These are phyloP conservation scores for Chytriomyces hyalinus DNA, from an alignment of 192 early-diverging fungal species.

Conservation along the genomic window DNA sequence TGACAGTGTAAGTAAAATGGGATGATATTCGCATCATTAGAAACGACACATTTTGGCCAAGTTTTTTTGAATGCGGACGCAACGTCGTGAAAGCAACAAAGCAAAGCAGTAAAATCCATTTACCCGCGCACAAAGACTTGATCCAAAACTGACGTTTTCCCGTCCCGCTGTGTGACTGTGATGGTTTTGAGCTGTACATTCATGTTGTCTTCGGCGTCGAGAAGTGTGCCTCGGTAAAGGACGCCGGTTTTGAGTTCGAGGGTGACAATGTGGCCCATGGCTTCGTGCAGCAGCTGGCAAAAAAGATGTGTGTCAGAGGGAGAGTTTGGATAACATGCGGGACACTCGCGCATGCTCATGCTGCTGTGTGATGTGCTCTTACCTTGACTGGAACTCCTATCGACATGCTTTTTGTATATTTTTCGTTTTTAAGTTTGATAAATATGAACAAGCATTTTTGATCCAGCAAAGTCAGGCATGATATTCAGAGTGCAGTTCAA, in stretches of 20 bases:
- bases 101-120: slow-evolving; percentile 42
- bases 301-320: too few species aligned
- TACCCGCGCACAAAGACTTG: slow-evolving; percentile 95
- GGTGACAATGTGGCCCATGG: slow-evolving; percentile 94
- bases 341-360: too few species aligned
- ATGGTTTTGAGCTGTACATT: slow-evolving; percentile 97
- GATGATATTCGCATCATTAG: too few species aligned
- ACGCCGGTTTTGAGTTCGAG: slow-evolving; percentile 95
- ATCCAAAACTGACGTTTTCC: slow-evolving; percentile 87
- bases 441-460: too few species aligned
- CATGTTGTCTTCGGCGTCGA: slow-evolving; percentile 99
- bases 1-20: background rate
- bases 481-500: too few species aligned
- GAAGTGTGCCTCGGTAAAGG: slow-evolving; percentile 91
- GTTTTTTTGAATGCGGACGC: too few species aligned
- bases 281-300: slow-evolving; percentile 87
- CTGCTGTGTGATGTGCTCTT: background rate
- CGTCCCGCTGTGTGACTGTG: slow-evolving; percentile 90
- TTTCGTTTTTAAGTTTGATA: background rate
- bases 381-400: slow-evolving; percentile 34
- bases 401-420: slow-evolving; percentile 8
- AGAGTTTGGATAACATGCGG: too few species aligned
- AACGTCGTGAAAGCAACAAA: background rate
- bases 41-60: too few species aligned
- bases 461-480: too few species aligned